Percentiles rank a stretch among this genome's conserved stretches.
Conservation (phyloP, 2,329 filamentous ascomycete genomes). For the Neurospora crassa region DNA sequence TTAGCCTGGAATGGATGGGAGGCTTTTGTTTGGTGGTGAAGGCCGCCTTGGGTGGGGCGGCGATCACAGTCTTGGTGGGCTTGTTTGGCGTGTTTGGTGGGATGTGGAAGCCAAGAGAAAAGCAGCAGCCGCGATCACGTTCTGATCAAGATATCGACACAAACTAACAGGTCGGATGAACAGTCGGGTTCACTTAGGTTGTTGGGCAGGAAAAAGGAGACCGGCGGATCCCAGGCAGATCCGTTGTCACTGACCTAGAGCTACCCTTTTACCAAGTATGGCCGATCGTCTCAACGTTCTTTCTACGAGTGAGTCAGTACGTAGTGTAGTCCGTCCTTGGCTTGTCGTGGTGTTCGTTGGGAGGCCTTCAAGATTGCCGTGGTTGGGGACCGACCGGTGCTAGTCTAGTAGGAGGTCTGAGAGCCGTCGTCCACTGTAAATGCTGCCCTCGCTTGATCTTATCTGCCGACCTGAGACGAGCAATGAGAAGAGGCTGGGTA, state of each 20-base stretch:
- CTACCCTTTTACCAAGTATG: neutral
- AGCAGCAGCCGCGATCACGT: neutral
- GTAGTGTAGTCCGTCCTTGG: neutral
- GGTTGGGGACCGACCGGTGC: neutral
- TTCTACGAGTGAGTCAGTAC: neutral
- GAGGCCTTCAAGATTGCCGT: neutral
- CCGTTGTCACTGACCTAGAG: neutral
- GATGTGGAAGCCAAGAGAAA: neutral
- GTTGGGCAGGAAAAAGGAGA: neutral
- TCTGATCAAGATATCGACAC: neutral
- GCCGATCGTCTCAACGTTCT: neutral
- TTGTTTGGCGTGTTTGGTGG: neutral
- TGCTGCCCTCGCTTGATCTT: neutral
- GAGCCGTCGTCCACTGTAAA: neutral
- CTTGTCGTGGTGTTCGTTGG: neutral
- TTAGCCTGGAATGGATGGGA: neutral
- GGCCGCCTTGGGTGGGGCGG: neutral
- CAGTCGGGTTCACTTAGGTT: neutral
- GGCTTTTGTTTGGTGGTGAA: neutral
- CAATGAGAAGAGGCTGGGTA: neutral
- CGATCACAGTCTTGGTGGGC: neutral
- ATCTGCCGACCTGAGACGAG: neutral
- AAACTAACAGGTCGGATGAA: neutral
- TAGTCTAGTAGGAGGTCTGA: neutral
- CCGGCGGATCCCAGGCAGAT: neutral